Evolutionary conservation across 495 filamentous ascomycete genomes (phyloP).

Genomic region (Pyrenopolyporus hunteri): DNA sequence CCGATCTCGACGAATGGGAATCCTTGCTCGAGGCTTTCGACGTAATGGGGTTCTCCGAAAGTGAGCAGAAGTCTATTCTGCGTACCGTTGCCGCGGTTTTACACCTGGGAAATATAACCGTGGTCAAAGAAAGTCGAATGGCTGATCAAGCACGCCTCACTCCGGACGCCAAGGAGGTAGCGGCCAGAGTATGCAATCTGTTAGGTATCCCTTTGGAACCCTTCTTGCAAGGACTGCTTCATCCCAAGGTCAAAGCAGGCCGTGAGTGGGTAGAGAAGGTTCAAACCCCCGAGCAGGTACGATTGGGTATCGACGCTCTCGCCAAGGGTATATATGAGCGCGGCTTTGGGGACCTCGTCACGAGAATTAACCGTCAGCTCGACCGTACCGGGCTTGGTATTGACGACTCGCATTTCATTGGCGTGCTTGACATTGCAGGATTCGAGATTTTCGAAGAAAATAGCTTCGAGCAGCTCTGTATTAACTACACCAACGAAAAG

Average conservation of each 20-base stretch:
- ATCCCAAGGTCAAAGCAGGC: constrained; percentile 92
- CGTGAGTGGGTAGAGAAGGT: constrained; percentile 98
- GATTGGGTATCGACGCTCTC: constrained; percentile 85
- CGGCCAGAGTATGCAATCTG: constrained; percentile 78
- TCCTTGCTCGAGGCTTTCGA: constrained; percentile 88
- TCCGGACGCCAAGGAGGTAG: constrained; percentile 70
- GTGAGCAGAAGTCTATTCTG: constrained; percentile 82
- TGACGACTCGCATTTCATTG: constrained; percentile 94
- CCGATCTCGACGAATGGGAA: constrained; percentile 90
- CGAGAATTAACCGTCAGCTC: constrained; percentile 88
- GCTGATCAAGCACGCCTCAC: constrained; percentile 88
- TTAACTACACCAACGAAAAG: constrained; percentile 99
- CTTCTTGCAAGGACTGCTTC: constrained; percentile 86
- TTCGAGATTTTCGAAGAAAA: constrained; percentile 99
- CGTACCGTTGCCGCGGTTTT: constrained; percentile 89
- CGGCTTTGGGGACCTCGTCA: constrained; percentile 89
- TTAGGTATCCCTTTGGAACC: constrained; percentile 83
- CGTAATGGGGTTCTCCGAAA: constrained; percentile 90
- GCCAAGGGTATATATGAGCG: constrained; percentile 98
- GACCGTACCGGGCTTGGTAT: constrained; percentile 76
- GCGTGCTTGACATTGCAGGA: constrained; percentile 97
- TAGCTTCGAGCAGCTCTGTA: constrained; percentile 98
- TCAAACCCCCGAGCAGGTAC: constrained; percentile 95
- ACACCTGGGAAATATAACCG: constrained; percentile 89
- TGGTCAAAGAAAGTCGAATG: constrained; percentile 85